Evolutionary conservation across 169 alveolate species (phyloP).

Genomic region (Plasmodium vivax): DNA sequence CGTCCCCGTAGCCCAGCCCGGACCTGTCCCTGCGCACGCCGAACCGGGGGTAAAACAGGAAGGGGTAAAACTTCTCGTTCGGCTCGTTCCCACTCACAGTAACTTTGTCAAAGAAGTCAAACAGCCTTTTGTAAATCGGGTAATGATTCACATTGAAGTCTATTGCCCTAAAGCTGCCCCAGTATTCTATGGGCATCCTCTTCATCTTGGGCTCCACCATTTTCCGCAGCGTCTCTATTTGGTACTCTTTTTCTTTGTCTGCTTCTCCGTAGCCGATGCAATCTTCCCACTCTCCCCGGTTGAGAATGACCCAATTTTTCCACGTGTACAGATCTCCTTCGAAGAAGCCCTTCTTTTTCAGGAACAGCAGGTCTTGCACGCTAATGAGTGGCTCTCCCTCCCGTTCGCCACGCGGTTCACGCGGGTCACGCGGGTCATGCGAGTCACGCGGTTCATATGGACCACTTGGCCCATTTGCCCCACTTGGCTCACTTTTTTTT

Average conservation of each 20-base stretch:
- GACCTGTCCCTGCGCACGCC: constrained; percentile 75
- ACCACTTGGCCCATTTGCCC: neutral
- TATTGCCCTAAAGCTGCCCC: constrained; percentile 86
- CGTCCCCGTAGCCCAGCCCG: constrained; percentile 82
- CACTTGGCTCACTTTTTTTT: neutral
- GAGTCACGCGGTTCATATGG: too few relatives aligned
- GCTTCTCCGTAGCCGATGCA: neutral
- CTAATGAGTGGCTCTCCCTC: constrained; percentile 9
- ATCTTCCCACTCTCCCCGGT: constrained; percentile 79
- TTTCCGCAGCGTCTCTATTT: constrained; percentile 76
- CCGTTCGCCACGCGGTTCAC: too few relatives aligned
- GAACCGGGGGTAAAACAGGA: constrained; percentile 81
- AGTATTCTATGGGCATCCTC: constrained; percentile 84
- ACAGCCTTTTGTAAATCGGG: constrained; percentile 77
- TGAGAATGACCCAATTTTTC: constrained; percentile 83
- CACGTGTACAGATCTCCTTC: constrained; percentile 83
- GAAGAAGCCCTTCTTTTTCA: constrained; percentile 79
- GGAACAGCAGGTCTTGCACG: constrained; percentile 49
- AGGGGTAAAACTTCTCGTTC: constrained; percentile 75
- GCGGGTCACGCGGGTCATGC: too few relatives aligned
- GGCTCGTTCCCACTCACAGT: constrained; percentile 78
- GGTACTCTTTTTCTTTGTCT: constrained; percentile 30
- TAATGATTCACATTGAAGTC: constrained; percentile 67
- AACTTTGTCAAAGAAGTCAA: constrained; percentile 74
- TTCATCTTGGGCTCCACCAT: constrained; percentile 76